A percentile compares a stretch with the other conserved stretches of the same genome.
Conservation (phyloP, 2,329 filamentous ascomycete species). For the Paracorniculantispora psalliotae region DNA sequence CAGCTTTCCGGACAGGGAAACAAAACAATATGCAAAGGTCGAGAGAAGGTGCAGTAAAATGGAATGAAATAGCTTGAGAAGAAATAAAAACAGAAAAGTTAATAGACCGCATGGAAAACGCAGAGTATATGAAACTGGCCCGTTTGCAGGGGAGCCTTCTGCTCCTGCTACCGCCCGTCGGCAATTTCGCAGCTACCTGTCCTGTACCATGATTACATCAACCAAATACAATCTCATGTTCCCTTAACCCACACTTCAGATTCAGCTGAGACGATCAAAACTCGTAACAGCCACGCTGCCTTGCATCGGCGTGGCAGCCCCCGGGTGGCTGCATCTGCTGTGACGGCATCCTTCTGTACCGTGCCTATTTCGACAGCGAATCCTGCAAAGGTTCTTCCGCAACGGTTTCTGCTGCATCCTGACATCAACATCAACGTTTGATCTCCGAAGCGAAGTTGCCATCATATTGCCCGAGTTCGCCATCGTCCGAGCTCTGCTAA, state of each 20-base stretch:
- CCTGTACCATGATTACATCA: not conserved
- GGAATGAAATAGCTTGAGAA: not conserved
- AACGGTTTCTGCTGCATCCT: not conserved
- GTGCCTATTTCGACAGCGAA: not conserved
- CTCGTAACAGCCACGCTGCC: not conserved
- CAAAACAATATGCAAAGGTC: not conserved
- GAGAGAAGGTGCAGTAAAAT: not conserved
- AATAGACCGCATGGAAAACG: not conserved
- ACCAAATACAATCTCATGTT: not conserved
- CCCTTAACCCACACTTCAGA: not conserved
- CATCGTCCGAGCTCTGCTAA: not conserved
- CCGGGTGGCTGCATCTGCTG: constrained; percentile 6
- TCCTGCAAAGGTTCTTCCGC: not conserved
- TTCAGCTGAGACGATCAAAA: constrained; percentile 2
- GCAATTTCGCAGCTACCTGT: not conserved
- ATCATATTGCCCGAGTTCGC: not conserved
- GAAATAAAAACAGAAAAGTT: not conserved
- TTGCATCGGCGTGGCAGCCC: not conserved
- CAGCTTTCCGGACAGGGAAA: not conserved
- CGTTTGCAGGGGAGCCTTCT: not conserved
- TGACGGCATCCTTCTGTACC: constrained; percentile 5
- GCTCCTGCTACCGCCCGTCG: not conserved
- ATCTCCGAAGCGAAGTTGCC: not conserved
- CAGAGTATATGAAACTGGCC: not conserved
- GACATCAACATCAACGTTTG: not conserved